Conservation (phyloP, 441 rosid species). For the Viola pubescens region DNA sequence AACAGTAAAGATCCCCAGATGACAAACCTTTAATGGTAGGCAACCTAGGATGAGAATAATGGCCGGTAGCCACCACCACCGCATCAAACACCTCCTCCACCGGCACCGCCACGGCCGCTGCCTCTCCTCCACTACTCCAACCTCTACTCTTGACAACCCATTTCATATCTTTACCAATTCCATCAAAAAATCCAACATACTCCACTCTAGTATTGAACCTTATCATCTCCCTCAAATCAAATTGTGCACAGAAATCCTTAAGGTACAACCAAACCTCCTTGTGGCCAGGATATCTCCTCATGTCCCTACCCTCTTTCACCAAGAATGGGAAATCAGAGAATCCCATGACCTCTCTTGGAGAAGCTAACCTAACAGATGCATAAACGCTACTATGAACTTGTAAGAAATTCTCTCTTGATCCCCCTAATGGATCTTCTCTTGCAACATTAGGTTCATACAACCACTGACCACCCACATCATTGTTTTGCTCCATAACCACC, state of each 20-base stretch:
- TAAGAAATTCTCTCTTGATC: constrained; percentile 23
- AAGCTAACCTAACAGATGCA: constrained; percentile 51
- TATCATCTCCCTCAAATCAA: constrained; percentile 59
- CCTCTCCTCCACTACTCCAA: constrained; percentile 18
- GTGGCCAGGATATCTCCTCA: constrained; percentile 82
- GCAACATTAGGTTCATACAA: constrained; percentile 53
- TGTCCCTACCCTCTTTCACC: constrained; percentile 62
- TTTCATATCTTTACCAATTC: constrained; percentile 34
- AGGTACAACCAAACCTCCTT: constrained; percentile 70
- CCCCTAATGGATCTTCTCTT: constrained; percentile 48
- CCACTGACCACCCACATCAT: constrained; percentile 95
- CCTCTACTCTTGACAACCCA: constrained; percentile 66
- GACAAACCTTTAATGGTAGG: constrained; percentile 64
- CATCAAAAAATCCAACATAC: constrained; percentile 54
- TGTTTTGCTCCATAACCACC: constrained; percentile 74
- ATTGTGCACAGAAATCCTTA: constrained; percentile 55
- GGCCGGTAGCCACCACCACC: constrained; percentile 84
- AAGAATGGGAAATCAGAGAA: constrained; percentile 72
- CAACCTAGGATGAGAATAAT: constrained; percentile 69
- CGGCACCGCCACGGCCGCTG: constrained; percentile 5
- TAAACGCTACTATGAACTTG: constrained; percentile 77
- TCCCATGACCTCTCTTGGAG: constrained; percentile 92
- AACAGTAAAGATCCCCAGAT: not conserved
- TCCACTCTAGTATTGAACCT: constrained; percentile 72
- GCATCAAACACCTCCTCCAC: constrained; percentile 78